Conservation (phyloP, 1,284 basidiomycete genomes). For the Marasmius oreades region DNA sequence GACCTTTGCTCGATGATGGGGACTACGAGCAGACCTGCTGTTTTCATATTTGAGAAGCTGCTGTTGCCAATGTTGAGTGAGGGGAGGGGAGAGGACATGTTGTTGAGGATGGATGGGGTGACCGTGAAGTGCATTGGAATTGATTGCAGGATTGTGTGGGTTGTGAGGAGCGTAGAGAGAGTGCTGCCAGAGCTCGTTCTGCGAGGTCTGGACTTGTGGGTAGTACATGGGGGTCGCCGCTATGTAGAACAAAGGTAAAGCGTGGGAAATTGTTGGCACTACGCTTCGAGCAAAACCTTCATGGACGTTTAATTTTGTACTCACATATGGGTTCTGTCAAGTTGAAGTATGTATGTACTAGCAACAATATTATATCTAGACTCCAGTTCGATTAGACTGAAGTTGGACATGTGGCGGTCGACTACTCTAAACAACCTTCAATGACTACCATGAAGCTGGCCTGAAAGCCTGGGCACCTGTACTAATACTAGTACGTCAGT, state of each 20-base stretch:
- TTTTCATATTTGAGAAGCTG: conserved; percentile 78
- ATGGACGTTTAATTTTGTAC: too few relatives aligned
- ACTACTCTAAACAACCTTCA: too few relatives aligned
- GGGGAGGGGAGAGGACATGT: conserved; percentile 47
- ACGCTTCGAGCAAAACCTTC: too few relatives aligned
- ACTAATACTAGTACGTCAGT: too few relatives aligned
- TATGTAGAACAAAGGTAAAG: not conserved
- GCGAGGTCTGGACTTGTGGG: not conserved
- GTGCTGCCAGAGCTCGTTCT: conserved; percentile 1
- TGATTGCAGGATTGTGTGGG: not conserved
- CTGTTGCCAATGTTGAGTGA: conserved; percentile 76
- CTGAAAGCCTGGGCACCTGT: too few relatives aligned
- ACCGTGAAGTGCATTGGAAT: not conserved
- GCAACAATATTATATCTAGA: too few relatives aligned
- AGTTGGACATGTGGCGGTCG: too few relatives aligned
- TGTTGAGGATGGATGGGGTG: conserved; percentile 6
- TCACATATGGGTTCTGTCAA: too few relatives aligned
- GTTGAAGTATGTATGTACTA: too few relatives aligned
- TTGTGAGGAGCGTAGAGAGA: not conserved
- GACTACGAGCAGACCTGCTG: conserved; percentile 37
- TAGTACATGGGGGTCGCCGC: conserved; percentile 1
- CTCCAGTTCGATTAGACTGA: too few relatives aligned
- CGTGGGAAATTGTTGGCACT: not conserved
- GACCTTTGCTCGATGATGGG: conserved; percentile 76
- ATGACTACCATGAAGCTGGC: too few relatives aligned